These are phyloP conservation scores for Trichoderma sp. DNA, from an alignment of 2,329 filamentous ascomycete species.

Conservation along the genomic window DNA sequence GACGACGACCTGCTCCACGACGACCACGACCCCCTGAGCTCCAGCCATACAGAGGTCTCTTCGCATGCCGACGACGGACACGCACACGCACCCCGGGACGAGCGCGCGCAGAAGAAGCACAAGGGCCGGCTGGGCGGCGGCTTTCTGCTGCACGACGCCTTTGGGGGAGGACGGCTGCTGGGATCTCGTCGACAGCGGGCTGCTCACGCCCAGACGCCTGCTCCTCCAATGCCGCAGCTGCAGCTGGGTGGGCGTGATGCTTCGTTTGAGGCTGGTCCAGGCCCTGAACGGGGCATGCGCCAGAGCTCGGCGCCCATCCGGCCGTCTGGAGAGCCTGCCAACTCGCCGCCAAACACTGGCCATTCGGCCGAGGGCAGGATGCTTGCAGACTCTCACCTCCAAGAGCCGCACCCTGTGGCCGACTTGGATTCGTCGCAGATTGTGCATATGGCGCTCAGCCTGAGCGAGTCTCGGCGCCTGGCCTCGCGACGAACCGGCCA, in stretches of 20 bases:
- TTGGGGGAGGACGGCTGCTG: conserved; percentile 39
- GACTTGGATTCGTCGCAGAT: conserved; percentile 85
- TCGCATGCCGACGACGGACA: conserved; percentile 24
- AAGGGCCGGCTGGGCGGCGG: conserved; percentile 51
- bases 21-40: conserved; percentile 20
- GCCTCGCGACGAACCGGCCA: conserved; percentile 60
- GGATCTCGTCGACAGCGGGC: conserved; percentile 34
- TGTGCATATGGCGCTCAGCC: conserved; percentile 84
- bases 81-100: conserved; percentile 31
- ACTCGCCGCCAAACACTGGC: background rate
- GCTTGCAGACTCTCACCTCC: conserved; percentile 26
- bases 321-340: conserved; percentile 8
- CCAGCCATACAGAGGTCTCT: background rate
- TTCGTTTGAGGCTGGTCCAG: conserved; percentile 1
- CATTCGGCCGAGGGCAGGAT: background rate
- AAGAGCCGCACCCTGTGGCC: conserved; percentile 39
- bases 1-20: conserved; percentile 26
- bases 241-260: conserved; percentile 11
- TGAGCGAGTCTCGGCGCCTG: conserved; percentile 77
- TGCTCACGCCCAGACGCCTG: background rate
- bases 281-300: conserved; percentile 15
- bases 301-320: conserved; percentile 14
- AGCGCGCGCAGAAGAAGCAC: conserved; percentile 38
- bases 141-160: conserved; percentile 53
- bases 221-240: background rate